phyloP scores from a whole-genome alignment of 106 monocot species.

The Platanthera zijinensis region DNA sequence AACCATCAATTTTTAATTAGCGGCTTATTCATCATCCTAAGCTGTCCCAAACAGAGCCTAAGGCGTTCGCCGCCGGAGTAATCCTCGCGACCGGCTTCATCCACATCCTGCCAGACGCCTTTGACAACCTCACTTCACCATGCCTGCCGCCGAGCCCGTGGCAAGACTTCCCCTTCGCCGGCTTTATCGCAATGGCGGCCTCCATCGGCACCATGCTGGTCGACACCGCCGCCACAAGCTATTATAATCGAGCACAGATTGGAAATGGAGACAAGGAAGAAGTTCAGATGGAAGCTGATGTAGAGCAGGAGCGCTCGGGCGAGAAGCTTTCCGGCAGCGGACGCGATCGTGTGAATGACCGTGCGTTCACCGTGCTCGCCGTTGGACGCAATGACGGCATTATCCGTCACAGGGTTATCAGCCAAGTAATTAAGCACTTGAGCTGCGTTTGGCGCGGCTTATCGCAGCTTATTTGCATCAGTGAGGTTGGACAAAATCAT shows the following conservation, averaged over 20 bases:
- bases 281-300: background rate
- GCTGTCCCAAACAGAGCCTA: too few relatives aligned
- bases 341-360: too few relatives aligned
- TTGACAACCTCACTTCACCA: conserved; percentile 26
- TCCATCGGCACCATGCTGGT: conserved; percentile 39
- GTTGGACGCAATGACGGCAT: background rate
- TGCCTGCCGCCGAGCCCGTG: conserved; percentile 36
- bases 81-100: conserved; percentile 51
- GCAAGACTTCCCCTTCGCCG: conserved; percentile 43
- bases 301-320: background rate
- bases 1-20: too few relatives aligned
- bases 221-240: conserved; percentile 36
- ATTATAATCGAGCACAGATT: conserved; percentile 9
- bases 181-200: conserved; percentile 42
- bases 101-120: conserved; percentile 44
- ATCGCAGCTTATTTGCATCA: too few relatives aligned
- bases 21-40: too few relatives aligned
- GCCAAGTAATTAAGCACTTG: conserved; percentile 29
- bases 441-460: too few relatives aligned
- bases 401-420: conserved; percentile 36
- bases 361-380: too few relatives aligned
- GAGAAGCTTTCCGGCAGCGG: too few relatives aligned
- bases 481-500: too few relatives aligned
- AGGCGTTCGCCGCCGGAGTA: conserved; percentile 57
- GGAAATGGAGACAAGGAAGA: background rate